A percentile compares a stretch with the other conserved stretches of the same genome.
These are phyloP conservation scores for Phytophthora cactorum DNA, from an alignment of 352 stramenopile species.

Conservation along the genomic window DNA sequence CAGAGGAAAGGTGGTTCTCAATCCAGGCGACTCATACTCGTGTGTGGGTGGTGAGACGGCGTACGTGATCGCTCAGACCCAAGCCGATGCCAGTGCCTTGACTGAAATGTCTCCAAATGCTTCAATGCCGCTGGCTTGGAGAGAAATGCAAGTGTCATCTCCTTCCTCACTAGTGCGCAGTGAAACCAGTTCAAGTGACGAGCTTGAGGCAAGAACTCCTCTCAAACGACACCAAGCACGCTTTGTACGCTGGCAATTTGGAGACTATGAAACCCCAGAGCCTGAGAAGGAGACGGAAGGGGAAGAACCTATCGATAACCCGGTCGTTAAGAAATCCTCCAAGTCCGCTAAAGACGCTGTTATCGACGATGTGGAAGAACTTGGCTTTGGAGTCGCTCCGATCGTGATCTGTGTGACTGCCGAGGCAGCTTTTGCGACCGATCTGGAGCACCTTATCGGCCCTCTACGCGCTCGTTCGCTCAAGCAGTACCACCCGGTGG, in stretches of 20 bases:
- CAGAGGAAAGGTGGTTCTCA: constrained; percentile 68
- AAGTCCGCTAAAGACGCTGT: constrained; percentile 50
- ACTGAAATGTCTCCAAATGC: constrained; percentile 33
- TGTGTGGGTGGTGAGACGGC: constrained; percentile 71
- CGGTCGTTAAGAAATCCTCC: constrained; percentile 6
- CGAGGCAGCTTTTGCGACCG: constrained; percentile 60
- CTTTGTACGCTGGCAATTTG: constrained; percentile 36
- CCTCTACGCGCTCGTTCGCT: constrained; percentile 74
- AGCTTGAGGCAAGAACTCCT: constrained; percentile 7
- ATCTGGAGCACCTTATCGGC: constrained; percentile 81
- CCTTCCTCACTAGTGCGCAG: constrained; percentile 36
- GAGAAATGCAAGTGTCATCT: constrained; percentile 38
- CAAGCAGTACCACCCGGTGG: constrained; percentile 71
- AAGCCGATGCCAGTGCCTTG: constrained; percentile 42
- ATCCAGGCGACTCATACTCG: constrained; percentile 76
- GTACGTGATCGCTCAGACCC: constrained; percentile 77
- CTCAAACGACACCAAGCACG: constrained; percentile 38
- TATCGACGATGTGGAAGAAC: constrained; percentile 55
- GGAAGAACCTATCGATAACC: constrained; percentile 21
- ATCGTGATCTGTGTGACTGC: constrained; percentile 81
- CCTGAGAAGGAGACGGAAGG: constrained; percentile 33
- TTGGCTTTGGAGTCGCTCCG: constrained; percentile 56
- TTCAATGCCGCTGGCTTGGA: constrained; percentile 42
- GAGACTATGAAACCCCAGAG: constrained; percentile 34
- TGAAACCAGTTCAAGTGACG: constrained; percentile 31